These are phyloP conservation scores for Digitaria exilis DNA, from an alignment of 202 grass and related monocot genomes.

Conservation along the genomic window DNA sequence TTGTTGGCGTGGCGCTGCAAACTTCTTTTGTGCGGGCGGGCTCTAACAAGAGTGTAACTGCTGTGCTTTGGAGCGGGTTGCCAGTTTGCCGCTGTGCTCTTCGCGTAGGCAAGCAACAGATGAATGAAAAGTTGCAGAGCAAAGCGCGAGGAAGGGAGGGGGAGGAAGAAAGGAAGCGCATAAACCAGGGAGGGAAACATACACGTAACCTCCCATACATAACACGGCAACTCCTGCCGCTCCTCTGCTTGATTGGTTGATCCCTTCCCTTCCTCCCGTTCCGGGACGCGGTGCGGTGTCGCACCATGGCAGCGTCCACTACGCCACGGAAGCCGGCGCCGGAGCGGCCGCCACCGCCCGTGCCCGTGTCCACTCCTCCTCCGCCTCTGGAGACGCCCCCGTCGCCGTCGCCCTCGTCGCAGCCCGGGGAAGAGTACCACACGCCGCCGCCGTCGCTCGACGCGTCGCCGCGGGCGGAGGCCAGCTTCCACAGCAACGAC, in stretches of 20 bases:
- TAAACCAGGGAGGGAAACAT: constrained; percentile 14
- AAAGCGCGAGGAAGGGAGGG: not conserved
- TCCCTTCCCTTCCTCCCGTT: constrained; percentile 4
- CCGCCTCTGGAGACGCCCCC: not conserved
- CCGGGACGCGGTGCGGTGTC: no score
- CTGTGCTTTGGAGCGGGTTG: not conserved
- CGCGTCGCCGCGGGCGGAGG: constrained; percentile 22
- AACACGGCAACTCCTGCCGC: constrained; percentile 35
- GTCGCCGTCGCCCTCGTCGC: constrained; percentile 29
- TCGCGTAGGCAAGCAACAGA: not conserved
- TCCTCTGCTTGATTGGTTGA: not conserved
- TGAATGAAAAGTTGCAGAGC: not conserved
- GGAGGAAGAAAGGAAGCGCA: constrained; percentile 11
- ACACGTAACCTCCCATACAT: constrained; percentile 45
- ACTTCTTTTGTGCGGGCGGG: no score
- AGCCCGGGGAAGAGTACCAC: constrained; percentile 47
- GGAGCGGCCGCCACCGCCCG: constrained; percentile 39
- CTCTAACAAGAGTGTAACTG: not conserved
- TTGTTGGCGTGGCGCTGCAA: not conserved
- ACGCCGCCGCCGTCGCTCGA: constrained; percentile 54
- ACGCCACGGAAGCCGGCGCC: constrained; percentile 44
- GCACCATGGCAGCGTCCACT: constrained; percentile 39
- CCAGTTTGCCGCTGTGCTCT: not conserved
- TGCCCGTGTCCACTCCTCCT: constrained; percentile 5
- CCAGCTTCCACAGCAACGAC: not conserved